Percentiles rank a stretch among this genome's conserved stretches.
These are phyloP conservation scores for Corymbia maculata DNA, from an alignment of 345 rosid genomes.

Conservation along the genomic window DNA sequence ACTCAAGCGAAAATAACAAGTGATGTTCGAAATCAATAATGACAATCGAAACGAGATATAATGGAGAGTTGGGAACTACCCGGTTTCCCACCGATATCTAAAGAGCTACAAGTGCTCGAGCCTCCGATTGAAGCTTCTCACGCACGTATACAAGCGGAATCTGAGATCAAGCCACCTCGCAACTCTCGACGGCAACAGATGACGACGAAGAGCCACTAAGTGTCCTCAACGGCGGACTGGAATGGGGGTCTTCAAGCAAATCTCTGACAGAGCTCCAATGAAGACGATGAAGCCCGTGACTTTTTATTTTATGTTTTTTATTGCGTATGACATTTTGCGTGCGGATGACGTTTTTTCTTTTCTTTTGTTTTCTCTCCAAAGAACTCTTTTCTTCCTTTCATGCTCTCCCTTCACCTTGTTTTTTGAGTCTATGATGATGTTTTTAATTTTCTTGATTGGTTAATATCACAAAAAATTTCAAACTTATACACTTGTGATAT, in stretches of 20 bases:
- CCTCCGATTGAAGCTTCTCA: background rate
- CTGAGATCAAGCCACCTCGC: background rate
- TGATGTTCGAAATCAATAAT: background rate
- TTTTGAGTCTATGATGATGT: too few species aligned
- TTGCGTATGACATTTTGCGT: too few species aligned
- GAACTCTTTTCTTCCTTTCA: too few species aligned
- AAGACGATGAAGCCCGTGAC: background rate
- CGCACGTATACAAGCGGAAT: background rate
- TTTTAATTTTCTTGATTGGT: too few species aligned
- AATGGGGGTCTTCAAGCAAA: background rate
- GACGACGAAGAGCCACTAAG: background rate
- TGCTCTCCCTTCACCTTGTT: too few species aligned
- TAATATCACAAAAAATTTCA: accelerated
- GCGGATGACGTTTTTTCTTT: too few species aligned
- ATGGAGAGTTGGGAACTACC: background rate
- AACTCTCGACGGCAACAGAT: background rate
- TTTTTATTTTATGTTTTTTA: too few species aligned
- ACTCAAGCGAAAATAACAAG: background rate
- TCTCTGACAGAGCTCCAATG: background rate
- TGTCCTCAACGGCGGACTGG: background rate
- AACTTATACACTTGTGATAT: too few species aligned
- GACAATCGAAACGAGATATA: background rate
- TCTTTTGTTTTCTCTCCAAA: background rate
- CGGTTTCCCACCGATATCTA: too few species aligned
- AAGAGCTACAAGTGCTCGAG: background rate